phyloP scores from a whole-genome alignment of 1,139 yeast genomes.

The Saccharomycopsis hybrid region DNA sequence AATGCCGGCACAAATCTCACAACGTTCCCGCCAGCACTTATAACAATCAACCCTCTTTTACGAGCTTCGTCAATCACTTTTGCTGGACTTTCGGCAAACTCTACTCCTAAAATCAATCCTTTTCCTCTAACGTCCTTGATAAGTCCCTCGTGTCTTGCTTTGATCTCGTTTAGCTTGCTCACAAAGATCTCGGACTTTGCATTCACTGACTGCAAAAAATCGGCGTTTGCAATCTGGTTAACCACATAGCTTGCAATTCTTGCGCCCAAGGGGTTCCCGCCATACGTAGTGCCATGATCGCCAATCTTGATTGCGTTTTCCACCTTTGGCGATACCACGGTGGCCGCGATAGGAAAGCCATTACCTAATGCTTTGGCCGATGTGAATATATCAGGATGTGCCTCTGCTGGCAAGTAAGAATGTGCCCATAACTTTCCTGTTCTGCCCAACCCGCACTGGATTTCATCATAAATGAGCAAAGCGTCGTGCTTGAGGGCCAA shows the following conservation, averaged over 20 bases:
- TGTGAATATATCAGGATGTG: conserved; percentile 90
- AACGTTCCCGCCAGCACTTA: conserved; percentile 89
- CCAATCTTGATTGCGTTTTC: conserved; percentile 73
- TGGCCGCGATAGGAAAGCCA: conserved; percentile 97
- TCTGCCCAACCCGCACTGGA: conserved; percentile 95
- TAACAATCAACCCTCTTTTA: conserved; percentile 71
- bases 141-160: conserved; percentile 46
- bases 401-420: conserved; percentile 58
- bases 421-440: conserved; percentile 95
- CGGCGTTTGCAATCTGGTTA: conserved; percentile 53
- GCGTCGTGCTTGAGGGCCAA: conserved; percentile 69
- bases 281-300: conserved; percentile 97
- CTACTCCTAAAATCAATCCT: conserved; percentile 81
- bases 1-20: conserved; percentile 89
- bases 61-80: conserved; percentile 62
- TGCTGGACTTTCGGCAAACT: conserved; percentile 62
- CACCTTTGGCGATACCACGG: conserved; percentile 75
- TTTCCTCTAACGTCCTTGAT: conserved; percentile 74
- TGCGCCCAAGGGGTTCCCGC: conserved; percentile 92
- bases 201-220: conserved; percentile 54
- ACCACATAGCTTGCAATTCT: conserved; percentile 75
- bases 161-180: conserved; percentile 45
- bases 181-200: conserved; percentile 51
- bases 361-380: conserved; percentile 95
- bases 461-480: conserved; percentile 84